phyloP scores from a whole-genome alignment of 2,329 filamentous ascomycete species.

The Raffaelea deltoideospora region DNA sequence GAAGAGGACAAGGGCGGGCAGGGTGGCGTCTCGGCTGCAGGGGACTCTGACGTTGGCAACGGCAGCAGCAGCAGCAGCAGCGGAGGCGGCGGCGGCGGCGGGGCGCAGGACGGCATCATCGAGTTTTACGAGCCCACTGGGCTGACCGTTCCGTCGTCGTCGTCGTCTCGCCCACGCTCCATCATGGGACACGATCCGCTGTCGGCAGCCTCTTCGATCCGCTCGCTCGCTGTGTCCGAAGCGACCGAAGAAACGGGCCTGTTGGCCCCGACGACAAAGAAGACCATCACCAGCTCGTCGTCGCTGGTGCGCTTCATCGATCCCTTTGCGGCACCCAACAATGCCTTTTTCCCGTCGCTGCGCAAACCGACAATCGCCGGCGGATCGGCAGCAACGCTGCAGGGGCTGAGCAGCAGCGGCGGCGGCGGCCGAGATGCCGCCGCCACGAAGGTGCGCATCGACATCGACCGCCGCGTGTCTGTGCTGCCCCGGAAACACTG shows the following conservation, averaged over 20 bases:
- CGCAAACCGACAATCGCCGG: conserved; percentile 5
- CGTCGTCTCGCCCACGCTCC: background rate
- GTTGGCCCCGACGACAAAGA: conserved; percentile 20
- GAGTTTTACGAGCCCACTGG: too few species aligned
- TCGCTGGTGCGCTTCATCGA: conserved; percentile 3
- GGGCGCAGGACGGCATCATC: too few species aligned
- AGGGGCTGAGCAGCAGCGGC: background rate
- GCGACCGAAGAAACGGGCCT: conserved; percentile 34
- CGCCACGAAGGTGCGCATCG: too few species aligned
- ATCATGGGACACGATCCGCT: conserved; percentile 1
- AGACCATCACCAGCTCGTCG: too few species aligned
- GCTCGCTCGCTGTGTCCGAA: background rate
- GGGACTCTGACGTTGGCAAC: too few species aligned
- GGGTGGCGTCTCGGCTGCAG: too few species aligned
- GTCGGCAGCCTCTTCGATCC: background rate
- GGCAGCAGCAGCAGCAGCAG: background rate
- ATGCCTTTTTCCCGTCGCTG: conserved; percentile 17
- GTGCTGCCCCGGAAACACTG: conserved; percentile 14
- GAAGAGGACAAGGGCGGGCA: background rate
- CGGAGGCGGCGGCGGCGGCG: background rate
- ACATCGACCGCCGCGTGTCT: conserved; percentile 12
- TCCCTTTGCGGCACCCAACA: conserved; percentile 9
- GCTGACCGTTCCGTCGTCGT: too few species aligned
- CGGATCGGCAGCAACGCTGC: too few species aligned
- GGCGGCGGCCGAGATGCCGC: too few species aligned